These are phyloP conservation scores for Phytophthora pini DNA, from an alignment of 352 stramenopile species.

Conservation along the genomic window DNA sequence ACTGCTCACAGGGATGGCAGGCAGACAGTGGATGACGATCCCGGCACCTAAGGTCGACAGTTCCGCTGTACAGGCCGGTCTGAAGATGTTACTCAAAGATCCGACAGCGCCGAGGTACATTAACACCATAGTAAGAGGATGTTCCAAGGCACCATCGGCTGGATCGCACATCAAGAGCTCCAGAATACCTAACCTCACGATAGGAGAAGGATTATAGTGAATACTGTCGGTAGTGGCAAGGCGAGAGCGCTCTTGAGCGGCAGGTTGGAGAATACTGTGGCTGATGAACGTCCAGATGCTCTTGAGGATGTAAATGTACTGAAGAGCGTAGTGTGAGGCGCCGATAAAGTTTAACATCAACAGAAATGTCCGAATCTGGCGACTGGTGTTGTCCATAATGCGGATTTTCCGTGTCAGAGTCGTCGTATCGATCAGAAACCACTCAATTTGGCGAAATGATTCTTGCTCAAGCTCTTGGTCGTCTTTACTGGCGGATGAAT, in stretches of 20 bases:
- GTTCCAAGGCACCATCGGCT: conserved; percentile 37
- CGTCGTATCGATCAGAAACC: conserved; percentile 41
- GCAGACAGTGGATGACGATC: conserved; percentile 43
- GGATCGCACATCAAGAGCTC: conserved; percentile 29
- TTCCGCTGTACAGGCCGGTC: conserved; percentile 36
- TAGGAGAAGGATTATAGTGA: background rate
- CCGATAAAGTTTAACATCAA: conserved; percentile 45
- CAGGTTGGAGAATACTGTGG: conserved; percentile 26
- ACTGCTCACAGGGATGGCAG: conserved; percentile 39
- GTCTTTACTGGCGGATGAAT: conserved; percentile 7
- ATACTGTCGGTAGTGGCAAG: conserved; percentile 5
- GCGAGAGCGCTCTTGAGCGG: conserved; percentile 12
- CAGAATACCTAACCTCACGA: conserved; percentile 18
- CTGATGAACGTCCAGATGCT: conserved; percentile 35
- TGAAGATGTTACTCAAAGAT: conserved; percentile 53
- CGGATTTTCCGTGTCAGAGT: conserved; percentile 27
- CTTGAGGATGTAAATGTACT: conserved; percentile 43
- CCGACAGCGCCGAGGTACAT: conserved; percentile 47
- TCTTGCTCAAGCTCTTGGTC: conserved; percentile 22
- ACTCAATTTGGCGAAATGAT: conserved; percentile 40
- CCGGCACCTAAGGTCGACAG: conserved; percentile 20
- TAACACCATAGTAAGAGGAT: conserved; percentile 41
- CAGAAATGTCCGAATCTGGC: conserved; percentile 41
- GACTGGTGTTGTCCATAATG: conserved; percentile 54
- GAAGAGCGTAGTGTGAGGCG: conserved; percentile 32